phyloP scores from a whole-genome alignment of 2,329 filamentous ascomycete species.

The Dryadomyces quercivorus region DNA sequence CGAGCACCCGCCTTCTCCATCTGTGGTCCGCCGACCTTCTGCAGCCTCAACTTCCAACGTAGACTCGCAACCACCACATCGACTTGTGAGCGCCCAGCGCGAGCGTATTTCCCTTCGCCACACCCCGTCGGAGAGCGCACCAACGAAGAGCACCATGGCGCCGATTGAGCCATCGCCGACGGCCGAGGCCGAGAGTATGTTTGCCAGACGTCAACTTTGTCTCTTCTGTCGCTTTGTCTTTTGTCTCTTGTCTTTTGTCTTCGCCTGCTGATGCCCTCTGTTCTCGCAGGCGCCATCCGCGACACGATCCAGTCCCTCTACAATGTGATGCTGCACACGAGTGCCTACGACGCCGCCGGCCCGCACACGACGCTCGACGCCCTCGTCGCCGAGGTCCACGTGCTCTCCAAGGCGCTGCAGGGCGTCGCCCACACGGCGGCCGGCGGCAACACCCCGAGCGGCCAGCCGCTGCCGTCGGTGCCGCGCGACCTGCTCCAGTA shows the following conservation, averaged over 20 bases:
- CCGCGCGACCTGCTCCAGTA: slow-evolving; percentile 55
- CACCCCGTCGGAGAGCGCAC: not conserved
- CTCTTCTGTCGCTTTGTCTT: not conserved
- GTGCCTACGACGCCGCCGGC: slow-evolving; percentile 41
- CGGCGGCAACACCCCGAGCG: slow-evolving; percentile 16
- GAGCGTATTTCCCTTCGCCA: not conserved
- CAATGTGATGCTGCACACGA: slow-evolving; percentile 50
- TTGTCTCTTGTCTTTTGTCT: not conserved
- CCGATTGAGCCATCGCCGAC: slow-evolving; percentile 20
- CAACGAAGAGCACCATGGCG: slow-evolving; percentile 21
- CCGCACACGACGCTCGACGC: slow-evolving; percentile 41
- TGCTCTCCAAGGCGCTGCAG: slow-evolving; percentile 26
- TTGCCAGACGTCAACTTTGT: not conserved
- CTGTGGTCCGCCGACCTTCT: too few relatives aligned
- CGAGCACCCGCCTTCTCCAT: not conserved
- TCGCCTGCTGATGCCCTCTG: not conserved
- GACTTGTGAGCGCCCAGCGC: not conserved
- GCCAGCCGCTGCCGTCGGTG: slow-evolving; percentile 32
- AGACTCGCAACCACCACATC: too few relatives aligned
- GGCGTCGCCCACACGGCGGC: slow-evolving; percentile 27
- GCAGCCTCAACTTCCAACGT: not conserved
- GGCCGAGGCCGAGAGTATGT: slow-evolving; percentile 10
- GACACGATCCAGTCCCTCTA: slow-evolving; percentile 52
- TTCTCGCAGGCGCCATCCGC: slow-evolving; percentile 9
- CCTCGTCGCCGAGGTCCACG: slow-evolving; percentile 39